Conservation (phyloP, 2,329 filamentous ascomycete species). For the Parastagonospora nodorum region DNA sequence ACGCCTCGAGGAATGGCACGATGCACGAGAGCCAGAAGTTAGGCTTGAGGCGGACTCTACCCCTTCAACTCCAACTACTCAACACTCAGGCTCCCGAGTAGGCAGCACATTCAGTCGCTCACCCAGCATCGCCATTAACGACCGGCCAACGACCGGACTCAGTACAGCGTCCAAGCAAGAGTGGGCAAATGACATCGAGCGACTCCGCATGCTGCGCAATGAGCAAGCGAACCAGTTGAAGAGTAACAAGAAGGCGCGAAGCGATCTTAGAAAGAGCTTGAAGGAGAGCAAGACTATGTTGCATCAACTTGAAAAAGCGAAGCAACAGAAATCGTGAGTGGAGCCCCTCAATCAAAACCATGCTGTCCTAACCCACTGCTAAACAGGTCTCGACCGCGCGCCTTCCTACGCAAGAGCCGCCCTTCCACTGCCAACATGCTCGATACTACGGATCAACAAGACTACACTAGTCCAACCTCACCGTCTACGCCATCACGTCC, state of each 20-base stretch:
- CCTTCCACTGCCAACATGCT: slow-evolving; percentile 4
- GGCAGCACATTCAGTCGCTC: slow-evolving; percentile 11
- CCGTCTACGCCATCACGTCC: slow-evolving; percentile 9
- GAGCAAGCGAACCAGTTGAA: slow-evolving; percentile 41
- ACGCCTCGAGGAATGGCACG: slow-evolving; percentile 29
- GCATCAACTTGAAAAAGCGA: slow-evolving; percentile 39
- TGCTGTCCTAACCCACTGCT: slow-evolving; percentile 2
- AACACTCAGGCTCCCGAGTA: slow-evolving; percentile 15
- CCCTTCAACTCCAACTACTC: slow-evolving; percentile 10
- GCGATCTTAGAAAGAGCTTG: slow-evolving; percentile 37
- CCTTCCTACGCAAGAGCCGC: slow-evolving; percentile 16
- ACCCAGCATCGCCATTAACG: slow-evolving; percentile 9
- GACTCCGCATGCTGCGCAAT: slow-evolving; percentile 39
- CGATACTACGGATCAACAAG: background rate
- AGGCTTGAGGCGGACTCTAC: slow-evolving; percentile 7
- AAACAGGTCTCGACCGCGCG: slow-evolving; percentile 9
- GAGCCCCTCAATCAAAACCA: background rate
- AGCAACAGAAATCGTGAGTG: slow-evolving; percentile 24
- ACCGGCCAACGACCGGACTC: slow-evolving; percentile 25
- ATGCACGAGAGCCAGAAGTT: slow-evolving; percentile 11
- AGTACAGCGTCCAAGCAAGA: slow-evolving; percentile 24
- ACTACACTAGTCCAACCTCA: slow-evolving; percentile 1
- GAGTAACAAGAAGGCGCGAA: slow-evolving; percentile 36
- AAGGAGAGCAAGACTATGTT: slow-evolving; percentile 41
- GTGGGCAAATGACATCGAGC: slow-evolving; percentile 43